Conservation (phyloP, 2,329 filamentous ascomycete species). For the Beauveria caledonica region DNA sequence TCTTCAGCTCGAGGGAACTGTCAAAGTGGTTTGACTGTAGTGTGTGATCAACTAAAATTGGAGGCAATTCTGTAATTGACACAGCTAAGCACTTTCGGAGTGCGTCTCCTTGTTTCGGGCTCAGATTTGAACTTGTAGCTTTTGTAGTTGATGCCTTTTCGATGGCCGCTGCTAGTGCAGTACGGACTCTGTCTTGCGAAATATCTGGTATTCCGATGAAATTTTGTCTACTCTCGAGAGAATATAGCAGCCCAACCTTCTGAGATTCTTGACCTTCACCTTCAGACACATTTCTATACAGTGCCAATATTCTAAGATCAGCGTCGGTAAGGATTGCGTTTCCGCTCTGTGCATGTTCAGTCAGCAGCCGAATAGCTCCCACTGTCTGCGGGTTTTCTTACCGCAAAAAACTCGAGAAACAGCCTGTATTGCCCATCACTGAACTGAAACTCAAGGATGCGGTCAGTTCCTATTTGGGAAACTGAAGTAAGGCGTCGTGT, state of each 20-base stretch:
- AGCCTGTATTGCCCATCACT: conserved; percentile 83
- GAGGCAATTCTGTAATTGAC: conserved; percentile 82
- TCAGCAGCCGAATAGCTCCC: conserved; percentile 5
- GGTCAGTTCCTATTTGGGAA: conserved; percentile 81
- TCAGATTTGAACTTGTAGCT: conserved; percentile 51
- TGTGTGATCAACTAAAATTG: conserved; percentile 79
- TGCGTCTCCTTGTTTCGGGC: conserved; percentile 65
- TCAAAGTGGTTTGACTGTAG: conserved; percentile 66
- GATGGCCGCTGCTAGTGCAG: conserved; percentile 59
- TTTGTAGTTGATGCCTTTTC: conserved; percentile 43
- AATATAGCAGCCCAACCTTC: conserved; percentile 68
- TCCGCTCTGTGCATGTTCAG: conserved; percentile 48
- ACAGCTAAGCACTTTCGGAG: conserved; percentile 73
- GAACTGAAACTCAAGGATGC: conserved; percentile 86
- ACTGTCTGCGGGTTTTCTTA: conserved; percentile 15
- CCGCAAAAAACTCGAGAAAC: conserved; percentile 90
- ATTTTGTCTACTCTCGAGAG: conserved; percentile 75
- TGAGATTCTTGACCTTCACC: conserved; percentile 80
- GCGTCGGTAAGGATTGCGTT: conserved; percentile 90
- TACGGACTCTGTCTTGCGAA: conserved; percentile 62
- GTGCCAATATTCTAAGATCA: conserved; percentile 70
- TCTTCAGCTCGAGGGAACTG: conserved; percentile 54
- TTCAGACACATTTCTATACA: conserved; percentile 73
- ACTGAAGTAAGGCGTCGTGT: conserved; percentile 76
- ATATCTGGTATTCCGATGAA: conserved; percentile 66